phyloP scores from a whole-genome alignment of 2,329 filamentous ascomycete genomes.

The Colletotrichum filicis region DNA sequence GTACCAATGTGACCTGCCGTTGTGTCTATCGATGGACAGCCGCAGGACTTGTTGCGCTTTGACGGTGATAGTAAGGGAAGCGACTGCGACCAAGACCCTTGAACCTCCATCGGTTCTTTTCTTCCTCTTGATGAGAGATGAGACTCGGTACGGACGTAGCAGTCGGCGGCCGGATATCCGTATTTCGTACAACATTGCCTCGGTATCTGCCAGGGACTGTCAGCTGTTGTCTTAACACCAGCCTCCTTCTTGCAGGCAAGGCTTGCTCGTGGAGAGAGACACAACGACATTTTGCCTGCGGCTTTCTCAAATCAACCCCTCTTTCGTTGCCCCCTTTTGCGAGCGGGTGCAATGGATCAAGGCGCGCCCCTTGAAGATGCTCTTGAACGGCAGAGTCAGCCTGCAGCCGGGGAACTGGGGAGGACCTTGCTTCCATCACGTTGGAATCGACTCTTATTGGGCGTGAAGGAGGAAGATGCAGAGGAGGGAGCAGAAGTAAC shows the following conservation, averaged over 20 bases:
- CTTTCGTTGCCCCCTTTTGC: conserved; percentile 11
- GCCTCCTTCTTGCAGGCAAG: background rate
- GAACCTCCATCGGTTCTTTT: background rate
- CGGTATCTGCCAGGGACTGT: background rate
- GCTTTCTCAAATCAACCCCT: background rate
- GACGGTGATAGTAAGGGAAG: background rate
- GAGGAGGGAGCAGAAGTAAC: background rate
- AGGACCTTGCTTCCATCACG: conserved; percentile 16
- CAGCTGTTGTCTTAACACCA: conserved; percentile 3
- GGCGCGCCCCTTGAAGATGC: background rate
- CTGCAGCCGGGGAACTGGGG: conserved; percentile 23
- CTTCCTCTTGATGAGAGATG: background rate
- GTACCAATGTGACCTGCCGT: conserved; percentile 4
- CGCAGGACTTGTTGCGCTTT: conserved; percentile 3
- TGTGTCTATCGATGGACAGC: background rate
- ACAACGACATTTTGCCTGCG: background rate
- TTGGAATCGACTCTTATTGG: conserved; percentile 21
- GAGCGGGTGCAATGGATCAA: background rate
- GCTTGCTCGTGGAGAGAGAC: too few species aligned
- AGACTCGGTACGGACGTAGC: background rate
- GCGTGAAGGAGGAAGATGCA: background rate
- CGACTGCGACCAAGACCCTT: background rate
- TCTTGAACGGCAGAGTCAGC: conserved; percentile 19
- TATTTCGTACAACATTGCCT: background rate
- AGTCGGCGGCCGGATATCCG: background rate